Base-by-base conservation (phyloP, 495 filamentous ascomycete genomes). In the Aspergillus bridgeri region DNA sequence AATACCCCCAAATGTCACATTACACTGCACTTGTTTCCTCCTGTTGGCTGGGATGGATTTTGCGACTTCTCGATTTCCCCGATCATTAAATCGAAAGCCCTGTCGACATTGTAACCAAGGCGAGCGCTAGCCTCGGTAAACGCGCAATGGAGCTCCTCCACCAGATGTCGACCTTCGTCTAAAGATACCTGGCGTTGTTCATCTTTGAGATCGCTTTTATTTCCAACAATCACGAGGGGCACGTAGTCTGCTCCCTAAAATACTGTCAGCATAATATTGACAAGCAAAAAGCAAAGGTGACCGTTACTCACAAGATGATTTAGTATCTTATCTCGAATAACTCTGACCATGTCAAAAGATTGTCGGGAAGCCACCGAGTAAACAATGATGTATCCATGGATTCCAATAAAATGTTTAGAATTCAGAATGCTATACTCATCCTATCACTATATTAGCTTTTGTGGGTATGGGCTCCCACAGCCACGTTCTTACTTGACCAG, bases 381-480 rank as follows among this genome's bases (percentile, higher is more conserved):
- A 43, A 96, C 94, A 51, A 98, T 87, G 84, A 98, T 92, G 77
- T 98, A 98, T 42, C 94, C 94, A 82, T 98, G 94, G 63, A 98
- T 97, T 59, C 94, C 94, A 75, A 98, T 98, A 70, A 98, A 98
- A 74, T 98, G 95, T 72, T 97, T 96, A 45, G 90, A 96, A 72
- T 96, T 97, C 52, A 98, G 79, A 65, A 98, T 97, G 67, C 89
- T 93, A 76, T 98, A 98, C 72, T 98, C 95, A 76, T 99, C 94
- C 91, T 96, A 70, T 47, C 24, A 48, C 24, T 43, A 17, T 33
- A 53, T 62, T 64, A 57, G 63, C 59, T 49, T 51, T 61, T 38
- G 52, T 21, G 19, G 57, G 25, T 43, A 51, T 38, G 56, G 56
- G 19, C 33, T 49, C 60, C 52, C 54, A 64, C 49, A 25, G 46